Conservation (phyloP, 139 green algal genomes). For the Diplosphaera chodatii region DNA sequence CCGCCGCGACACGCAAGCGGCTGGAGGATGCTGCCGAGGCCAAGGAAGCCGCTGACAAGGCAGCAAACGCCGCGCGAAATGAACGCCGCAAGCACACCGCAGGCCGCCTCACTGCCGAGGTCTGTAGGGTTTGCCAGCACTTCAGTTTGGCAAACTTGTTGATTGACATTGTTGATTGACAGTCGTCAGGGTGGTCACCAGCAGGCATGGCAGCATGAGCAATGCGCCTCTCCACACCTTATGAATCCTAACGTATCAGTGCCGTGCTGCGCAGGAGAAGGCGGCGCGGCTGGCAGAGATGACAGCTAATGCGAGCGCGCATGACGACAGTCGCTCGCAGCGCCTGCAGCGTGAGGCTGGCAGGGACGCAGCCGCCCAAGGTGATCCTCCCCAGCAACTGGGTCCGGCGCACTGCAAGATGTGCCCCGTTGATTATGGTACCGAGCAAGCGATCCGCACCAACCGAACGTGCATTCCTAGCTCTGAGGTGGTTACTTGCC, state of each 20-base stretch:
- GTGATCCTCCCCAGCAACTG: too few relatives aligned
- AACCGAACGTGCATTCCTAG: too few relatives aligned
- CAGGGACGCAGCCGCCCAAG: constrained; percentile 22
- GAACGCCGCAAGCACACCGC: constrained; percentile 36
- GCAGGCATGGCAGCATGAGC: too few relatives aligned
- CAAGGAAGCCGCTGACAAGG: constrained; percentile 40
- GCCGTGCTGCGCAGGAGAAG: constrained; percentile 51
- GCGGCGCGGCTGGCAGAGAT: constrained; percentile 72
- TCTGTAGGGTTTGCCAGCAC: too few relatives aligned
- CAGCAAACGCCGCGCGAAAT: constrained; percentile 38
- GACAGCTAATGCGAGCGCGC: constrained; percentile 62
- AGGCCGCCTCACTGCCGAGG: neutral
- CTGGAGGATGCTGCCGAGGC: constrained; percentile 57
- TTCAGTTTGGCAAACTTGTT: too few relatives aligned
- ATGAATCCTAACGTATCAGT: neutral
- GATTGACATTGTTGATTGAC: too few relatives aligned
- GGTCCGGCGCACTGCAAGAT: constrained; percentile 5
- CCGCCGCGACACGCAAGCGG: constrained; percentile 35
- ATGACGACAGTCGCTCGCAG: constrained; percentile 53
- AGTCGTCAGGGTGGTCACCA: too few relatives aligned
- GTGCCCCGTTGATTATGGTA: too few relatives aligned
- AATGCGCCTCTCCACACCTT: too few relatives aligned
- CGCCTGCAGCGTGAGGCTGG: constrained; percentile 28
- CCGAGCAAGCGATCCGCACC: too few relatives aligned
- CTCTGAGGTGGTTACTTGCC: too few relatives aligned